Evolutionary conservation across 2,329 filamentous ascomycete species (phyloP).

Genomic region (Cladosporium sp.): DNA sequence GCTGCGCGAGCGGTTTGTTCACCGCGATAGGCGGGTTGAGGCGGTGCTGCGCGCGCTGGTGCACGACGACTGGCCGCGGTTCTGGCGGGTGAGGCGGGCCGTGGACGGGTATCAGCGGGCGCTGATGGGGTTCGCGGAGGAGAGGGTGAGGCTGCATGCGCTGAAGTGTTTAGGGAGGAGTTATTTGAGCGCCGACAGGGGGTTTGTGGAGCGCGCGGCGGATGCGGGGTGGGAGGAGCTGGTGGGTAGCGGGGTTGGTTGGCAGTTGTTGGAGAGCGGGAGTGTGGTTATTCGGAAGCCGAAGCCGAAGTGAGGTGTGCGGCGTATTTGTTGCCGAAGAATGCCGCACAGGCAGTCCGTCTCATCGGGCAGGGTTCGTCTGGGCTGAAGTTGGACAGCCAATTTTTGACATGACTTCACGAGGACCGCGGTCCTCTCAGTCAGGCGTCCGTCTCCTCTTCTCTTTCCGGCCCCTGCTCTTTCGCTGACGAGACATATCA

Average conservation of each 20-base stretch:
- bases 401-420: not conserved
- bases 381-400: not conserved
- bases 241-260: slow-evolving; percentile 68
- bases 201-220: slow-evolving; percentile 63
- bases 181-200: slow-evolving; percentile 67
- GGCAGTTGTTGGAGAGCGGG: slow-evolving; percentile 63
- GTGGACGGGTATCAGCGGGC: slow-evolving; percentile 76
- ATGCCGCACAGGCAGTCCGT: not conserved
- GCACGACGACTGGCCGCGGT: slow-evolving; percentile 75
- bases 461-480: slow-evolving; percentile 12
- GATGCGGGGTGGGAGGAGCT: slow-evolving; percentile 68
- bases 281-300: slow-evolving; percentile 69
- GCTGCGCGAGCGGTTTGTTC: slow-evolving; percentile 53
- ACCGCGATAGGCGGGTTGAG: slow-evolving; percentile 64
- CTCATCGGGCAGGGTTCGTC: not conserved
- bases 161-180: slow-evolving; percentile 80
- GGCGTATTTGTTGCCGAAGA: not conserved
- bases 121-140: slow-evolving; percentile 75
- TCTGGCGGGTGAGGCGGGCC: slow-evolving; percentile 62
- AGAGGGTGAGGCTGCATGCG: slow-evolving; percentile 65
- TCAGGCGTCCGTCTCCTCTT: slow-evolving; percentile 12
- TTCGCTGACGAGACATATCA: slow-evolving; percentile 17
- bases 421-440: not conserved
- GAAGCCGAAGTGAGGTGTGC: slow-evolving; percentile 36
- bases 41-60: slow-evolving; percentile 63